phyloP scores from a whole-genome alignment of 768 basidiomycete species.

The Boletus rex-veris region DNA sequence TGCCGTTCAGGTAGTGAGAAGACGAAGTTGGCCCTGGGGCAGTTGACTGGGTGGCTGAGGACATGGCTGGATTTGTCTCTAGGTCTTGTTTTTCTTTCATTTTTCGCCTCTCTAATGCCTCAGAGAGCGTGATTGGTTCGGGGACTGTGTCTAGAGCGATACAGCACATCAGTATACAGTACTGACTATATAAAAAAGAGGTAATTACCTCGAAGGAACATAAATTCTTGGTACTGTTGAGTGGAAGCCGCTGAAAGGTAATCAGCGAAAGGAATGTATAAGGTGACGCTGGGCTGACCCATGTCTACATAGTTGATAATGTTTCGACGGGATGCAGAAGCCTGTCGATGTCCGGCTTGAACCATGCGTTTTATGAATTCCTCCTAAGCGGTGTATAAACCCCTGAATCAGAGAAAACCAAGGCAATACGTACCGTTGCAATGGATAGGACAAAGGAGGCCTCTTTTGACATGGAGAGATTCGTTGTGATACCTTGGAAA shows the following conservation, averaged over 20 bases:
- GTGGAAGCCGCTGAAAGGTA: conserved; percentile 49
- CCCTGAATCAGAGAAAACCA: conserved; percentile 6
- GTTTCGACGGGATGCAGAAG: conserved; percentile 54
- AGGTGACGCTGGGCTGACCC: conserved; percentile 44
- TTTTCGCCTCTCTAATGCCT: conserved; percentile 56
- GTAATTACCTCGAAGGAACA: conserved; percentile 63
- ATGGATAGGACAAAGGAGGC: conserved; percentile 70
- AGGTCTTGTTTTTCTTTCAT: conserved; percentile 52
- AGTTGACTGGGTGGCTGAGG: conserved; percentile 29
- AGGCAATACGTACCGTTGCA: conserved; percentile 56
- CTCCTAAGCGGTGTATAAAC: conserved; percentile 49
- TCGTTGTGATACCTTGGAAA: conserved; percentile 51
- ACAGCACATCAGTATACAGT: conserved; percentile 2
- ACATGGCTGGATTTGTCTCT: conserved; percentile 57
- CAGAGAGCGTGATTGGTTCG: conserved; percentile 51
- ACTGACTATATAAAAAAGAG: not conserved
- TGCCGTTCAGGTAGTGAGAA: conserved; percentile 28
- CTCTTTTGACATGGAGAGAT: conserved; percentile 70
- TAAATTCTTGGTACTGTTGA: conserved; percentile 63
- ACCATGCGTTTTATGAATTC: conserved; percentile 79
- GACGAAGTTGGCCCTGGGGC: conserved; percentile 23
- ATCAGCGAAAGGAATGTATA: conserved; percentile 3
- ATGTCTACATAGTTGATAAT: conserved; percentile 69
- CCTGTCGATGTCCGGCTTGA: conserved; percentile 65
- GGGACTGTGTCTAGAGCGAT: conserved; percentile 60